Conservation (phyloP, 495 filamentous ascomycete species). For the Hypoxylon fuscum region DNA sequence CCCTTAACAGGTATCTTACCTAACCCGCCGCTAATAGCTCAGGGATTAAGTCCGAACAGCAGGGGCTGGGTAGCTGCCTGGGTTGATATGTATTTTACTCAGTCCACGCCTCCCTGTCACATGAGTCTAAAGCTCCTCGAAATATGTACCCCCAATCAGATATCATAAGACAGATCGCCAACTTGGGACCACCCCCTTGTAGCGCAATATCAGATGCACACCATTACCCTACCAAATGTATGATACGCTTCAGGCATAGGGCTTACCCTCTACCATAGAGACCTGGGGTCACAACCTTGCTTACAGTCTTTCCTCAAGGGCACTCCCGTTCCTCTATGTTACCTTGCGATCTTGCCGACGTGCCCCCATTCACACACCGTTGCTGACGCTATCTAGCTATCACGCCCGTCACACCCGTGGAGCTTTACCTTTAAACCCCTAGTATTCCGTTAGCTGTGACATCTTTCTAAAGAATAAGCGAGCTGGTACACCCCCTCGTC, state of each 20-base stretch:
- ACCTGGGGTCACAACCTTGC: constrained; percentile 36
- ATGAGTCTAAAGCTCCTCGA: constrained; percentile 15
- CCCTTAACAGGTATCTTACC: constrained; percentile 31
- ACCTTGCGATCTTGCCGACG: constrained; percentile 21
- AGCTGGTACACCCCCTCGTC: constrained; percentile 6
- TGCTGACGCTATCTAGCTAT: constrained; percentile 21
- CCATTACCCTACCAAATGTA: constrained; percentile 17
- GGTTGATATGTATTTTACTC: constrained; percentile 21
- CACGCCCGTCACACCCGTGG: background rate
- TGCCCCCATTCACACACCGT: constrained; percentile 1
- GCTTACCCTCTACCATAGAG: constrained; percentile 27
- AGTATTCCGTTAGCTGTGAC: background rate
- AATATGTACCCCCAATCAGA: constrained; percentile 33
- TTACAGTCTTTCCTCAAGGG: constrained; percentile 34
- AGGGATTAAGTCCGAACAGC: constrained; percentile 19
- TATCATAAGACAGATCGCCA: constrained; percentile 13
- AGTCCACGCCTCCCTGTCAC: constrained; percentile 23
- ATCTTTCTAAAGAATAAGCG: constrained; percentile 10
- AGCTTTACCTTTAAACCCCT: constrained; percentile 4
- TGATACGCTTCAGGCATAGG: constrained; percentile 33
- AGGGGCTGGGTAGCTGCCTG: constrained; percentile 16
- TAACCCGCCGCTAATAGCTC: constrained; percentile 38
- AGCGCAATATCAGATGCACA: constrained; percentile 30
- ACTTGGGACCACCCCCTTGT: constrained; percentile 10
- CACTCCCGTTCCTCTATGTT: constrained; percentile 30